phyloP scores from a whole-genome alignment of 306 rosid genomes.

The Quillaja saponaria region DNA sequence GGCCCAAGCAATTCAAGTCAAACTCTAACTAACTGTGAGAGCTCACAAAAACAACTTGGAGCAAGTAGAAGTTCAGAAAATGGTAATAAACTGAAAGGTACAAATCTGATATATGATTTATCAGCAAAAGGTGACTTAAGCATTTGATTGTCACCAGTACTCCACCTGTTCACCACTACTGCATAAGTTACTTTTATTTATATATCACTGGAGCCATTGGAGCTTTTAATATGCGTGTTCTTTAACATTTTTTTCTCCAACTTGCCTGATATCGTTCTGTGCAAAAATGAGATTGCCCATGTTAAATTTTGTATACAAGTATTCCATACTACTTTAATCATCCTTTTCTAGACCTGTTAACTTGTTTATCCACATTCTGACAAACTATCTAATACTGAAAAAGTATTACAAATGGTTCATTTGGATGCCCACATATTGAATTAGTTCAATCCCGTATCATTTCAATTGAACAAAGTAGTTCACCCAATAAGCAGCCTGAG shows the following conservation, averaged over 20 bases:
- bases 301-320: not conserved
- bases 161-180: slow-evolving; percentile 8
- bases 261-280: not conserved
- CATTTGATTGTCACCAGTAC: slow-evolving; percentile 1
- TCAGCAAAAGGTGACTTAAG: slow-evolving; percentile 2
- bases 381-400: not conserved
- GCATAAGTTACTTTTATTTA: slow-evolving; percentile 15
- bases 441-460: slow-evolving; percentile 6
- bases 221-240: not conserved
- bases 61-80: slow-evolving; percentile 54
- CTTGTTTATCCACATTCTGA: slow-evolving; percentile 5
- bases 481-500: slow-evolving; percentile 7
- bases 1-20: slow-evolving; percentile 86
- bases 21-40: slow-evolving; percentile 57
- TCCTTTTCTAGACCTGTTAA: slow-evolving; percentile 8
- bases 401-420: not conserved
- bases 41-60: slow-evolving; percentile 74
- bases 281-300: not conserved
- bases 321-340: not conserved
- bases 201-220: not conserved
- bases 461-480: slow-evolving; percentile 7
- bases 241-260: not conserved
- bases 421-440: slow-evolving; percentile 3
- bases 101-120: slow-evolving; percentile 8
- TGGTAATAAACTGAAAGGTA: slow-evolving; percentile 70